These are phyloP conservation scores for Saussurea involucrata DNA, from an alignment of 129 eudicot species.

Conservation along the genomic window DNA sequence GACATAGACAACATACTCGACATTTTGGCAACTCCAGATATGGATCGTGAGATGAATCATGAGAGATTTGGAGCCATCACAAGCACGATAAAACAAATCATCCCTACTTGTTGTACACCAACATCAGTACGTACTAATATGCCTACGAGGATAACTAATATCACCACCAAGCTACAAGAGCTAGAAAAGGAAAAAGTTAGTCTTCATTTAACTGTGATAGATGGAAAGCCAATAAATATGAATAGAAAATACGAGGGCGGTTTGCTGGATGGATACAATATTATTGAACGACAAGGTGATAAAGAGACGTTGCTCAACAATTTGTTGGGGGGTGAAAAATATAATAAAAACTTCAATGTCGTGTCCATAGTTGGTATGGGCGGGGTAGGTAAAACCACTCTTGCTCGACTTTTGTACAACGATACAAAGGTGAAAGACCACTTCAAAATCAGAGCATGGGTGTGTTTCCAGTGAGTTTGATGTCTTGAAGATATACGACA, in stretches of 20 bases:
- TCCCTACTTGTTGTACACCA: background rate
- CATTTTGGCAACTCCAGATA: too few relatives aligned
- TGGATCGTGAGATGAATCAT: background rate
- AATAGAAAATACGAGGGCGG: conserved; percentile 14
- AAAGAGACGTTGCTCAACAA: background rate
- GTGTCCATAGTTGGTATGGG: conserved; percentile 34
- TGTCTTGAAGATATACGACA: too few relatives aligned
- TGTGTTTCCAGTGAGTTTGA: too few relatives aligned
- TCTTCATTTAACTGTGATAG: too few relatives aligned
- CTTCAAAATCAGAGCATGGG: too few relatives aligned
- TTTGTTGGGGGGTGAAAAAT: background rate
- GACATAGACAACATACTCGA: too few relatives aligned
- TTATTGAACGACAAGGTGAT: conserved; percentile 33
- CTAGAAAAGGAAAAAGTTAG: background rate
- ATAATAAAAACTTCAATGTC: background rate
- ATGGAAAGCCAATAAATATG: background rate
- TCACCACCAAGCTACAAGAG: conserved; percentile 12
- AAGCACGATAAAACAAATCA: background rate
- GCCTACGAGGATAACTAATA: background rate
- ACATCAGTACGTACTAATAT: background rate
- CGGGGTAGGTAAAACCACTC: conserved; percentile 4
- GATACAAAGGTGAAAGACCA: too few relatives aligned
- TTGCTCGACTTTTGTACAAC: too few relatives aligned
- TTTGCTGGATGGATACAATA: conserved; percentile 15
- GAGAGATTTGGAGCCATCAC: background rate